Base-by-base conservation (phyloP, 805 yeast species). In the Ascoidea rubescens region DNA sequence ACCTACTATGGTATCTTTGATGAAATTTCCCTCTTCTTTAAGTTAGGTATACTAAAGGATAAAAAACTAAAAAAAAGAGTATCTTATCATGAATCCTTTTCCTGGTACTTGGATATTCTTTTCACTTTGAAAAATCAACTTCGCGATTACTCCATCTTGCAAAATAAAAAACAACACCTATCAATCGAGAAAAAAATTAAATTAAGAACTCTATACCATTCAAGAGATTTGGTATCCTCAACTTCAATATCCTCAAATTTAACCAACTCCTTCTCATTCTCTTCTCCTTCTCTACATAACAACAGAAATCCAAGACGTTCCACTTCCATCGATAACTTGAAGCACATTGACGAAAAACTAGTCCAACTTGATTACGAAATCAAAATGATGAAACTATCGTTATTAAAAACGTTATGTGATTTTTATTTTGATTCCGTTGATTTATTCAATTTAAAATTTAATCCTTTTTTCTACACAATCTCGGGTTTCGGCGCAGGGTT, bases 1-100 rank as follows among this genome's bases (percentile, higher is more conserved):
- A 48, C 53, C 7, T 17, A 42, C 6, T 55, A 55, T 45, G 58
- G 58, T n/a, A 50, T 55, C 12, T 56, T 55, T 14, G 58, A 55
- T 45, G 58, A 55, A 46, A 31, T 52, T 12, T 54, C 55, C 5
- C 46, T 54, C 16, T 48, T 55, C n/a, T 55, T 55, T 46, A 55
- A 55, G 33, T 47, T 53, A 5, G 17, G 44, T 14, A 52, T 32
- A 21, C 52, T 48, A 17, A 33, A 48, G 44, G 43, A 52, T 12
- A 47, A 48, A 17, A 42, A 28, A 30, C 47, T 31, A 10, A 52
- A 50, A 17, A 42, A 37, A 21, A 14, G 52, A 10, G 33, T 55
- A 17, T 49, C 47, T 2, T 49, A 49, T 6, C 28, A 44, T n/a
- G 58, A 55, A 31, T 55, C 48, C 14, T 31, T 55, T n/a, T 42